Percentiles rank a stretch among this genome's conserved stretches.
Evolutionary conservation across 2,329 filamentous ascomycete species (phyloP).

Genomic region (Ceratocystiopsis brevicomis): DNA sequence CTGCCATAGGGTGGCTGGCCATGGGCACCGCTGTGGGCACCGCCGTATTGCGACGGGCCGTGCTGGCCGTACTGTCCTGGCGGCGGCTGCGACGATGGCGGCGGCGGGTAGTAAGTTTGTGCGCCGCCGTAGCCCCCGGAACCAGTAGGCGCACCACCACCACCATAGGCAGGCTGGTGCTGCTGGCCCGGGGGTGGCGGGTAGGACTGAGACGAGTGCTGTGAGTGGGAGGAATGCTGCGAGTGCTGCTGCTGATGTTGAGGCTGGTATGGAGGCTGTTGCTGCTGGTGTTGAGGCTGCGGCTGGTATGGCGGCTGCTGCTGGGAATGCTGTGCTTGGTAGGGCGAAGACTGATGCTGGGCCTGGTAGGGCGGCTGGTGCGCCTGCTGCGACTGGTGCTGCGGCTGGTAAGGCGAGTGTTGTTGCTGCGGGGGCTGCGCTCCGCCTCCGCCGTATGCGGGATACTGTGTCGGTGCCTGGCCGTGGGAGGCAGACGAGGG

Average conservation of each 20-base stretch:
- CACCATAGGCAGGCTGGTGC: slow-evolving; percentile 2
- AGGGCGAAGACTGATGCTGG: neutral
- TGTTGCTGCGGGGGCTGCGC: slow-evolving; percentile 1
- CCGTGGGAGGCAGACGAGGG: neutral
- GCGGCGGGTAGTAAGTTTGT: slow-evolving; percentile 4
- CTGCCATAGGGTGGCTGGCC: neutral
- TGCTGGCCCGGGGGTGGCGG: neutral
- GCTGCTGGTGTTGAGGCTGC: slow-evolving; percentile 2
- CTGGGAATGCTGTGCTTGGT: neutral
- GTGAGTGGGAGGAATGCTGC: neutral
- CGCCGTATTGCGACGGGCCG: neutral
- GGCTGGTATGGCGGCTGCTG: slow-evolving; percentile 2
- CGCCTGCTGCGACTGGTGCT: neutral
- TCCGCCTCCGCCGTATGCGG: slow-evolving; percentile 1
- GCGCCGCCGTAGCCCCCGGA: slow-evolving; percentile 6
- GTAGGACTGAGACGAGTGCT: neutral
- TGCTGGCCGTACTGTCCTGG: neutral
- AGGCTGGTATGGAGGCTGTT: neutral
- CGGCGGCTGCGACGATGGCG: slow-evolving; percentile 1
- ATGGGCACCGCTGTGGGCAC: too few species aligned
- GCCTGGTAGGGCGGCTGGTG: neutral
- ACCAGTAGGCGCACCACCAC: slow-evolving; percentile 8
- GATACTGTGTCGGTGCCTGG: slow-evolving; percentile 1
- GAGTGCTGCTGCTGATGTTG: neutral
- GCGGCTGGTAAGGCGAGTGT: slow-evolving; percentile 1